A percentile compares a stretch with the other conserved stretches of the same genome.
These are phyloP conservation scores for Chlamydomonas urium DNA, from an alignment of 139 green algal species.

Conservation along the genomic window DNA sequence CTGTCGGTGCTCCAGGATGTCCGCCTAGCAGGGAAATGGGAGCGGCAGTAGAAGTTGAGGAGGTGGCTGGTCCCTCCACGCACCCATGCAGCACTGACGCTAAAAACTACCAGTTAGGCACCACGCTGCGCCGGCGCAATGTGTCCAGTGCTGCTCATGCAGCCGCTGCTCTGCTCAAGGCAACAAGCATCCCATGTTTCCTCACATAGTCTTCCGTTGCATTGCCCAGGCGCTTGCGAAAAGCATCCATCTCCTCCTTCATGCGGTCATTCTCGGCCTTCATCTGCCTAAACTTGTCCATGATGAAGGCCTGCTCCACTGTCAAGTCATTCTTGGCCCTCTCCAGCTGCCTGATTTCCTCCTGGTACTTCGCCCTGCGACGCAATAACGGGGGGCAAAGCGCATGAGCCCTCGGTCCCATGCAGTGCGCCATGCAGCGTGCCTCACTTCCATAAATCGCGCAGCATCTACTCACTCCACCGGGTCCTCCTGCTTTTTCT, in stretches of 20 bases:
- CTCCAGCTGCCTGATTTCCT: slow-evolving; percentile 36
- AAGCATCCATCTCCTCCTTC: slow-evolving; percentile 39
- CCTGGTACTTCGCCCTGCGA: slow-evolving; percentile 39
- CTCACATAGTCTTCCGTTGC: slow-evolving; percentile 61
- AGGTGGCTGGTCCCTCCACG: too few species aligned
- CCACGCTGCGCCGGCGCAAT: too few species aligned
- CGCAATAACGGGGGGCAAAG: not conserved
- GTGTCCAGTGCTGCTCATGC: too few species aligned
- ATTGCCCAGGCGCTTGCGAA: slow-evolving; percentile 40
- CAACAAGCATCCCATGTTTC: not conserved
- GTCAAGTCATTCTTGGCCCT: slow-evolving; percentile 39
- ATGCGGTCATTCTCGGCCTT: slow-evolving; percentile 49
- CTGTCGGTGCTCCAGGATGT: slow-evolving; percentile 61
- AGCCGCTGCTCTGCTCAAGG: too few species aligned
- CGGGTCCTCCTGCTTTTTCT: slow-evolving; percentile 38
- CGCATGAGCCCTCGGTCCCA: not conserved
- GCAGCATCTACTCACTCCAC: slow-evolving; percentile 29
- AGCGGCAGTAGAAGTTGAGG: not conserved
- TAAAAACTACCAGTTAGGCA: too few species aligned
- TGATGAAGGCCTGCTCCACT: slow-evolving; percentile 49
- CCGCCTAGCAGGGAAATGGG: slow-evolving; percentile 29
- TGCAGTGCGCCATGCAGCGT: not conserved
- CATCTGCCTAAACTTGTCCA: slow-evolving; percentile 51
- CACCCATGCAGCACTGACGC: too few species aligned
- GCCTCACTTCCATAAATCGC: not conserved